A percentile compares a stretch with the other conserved stretches of the same genome.
phyloP scores from a whole-genome alignment of 1,284 basidiomycete species.

The Boletus holoroseus region DNA sequence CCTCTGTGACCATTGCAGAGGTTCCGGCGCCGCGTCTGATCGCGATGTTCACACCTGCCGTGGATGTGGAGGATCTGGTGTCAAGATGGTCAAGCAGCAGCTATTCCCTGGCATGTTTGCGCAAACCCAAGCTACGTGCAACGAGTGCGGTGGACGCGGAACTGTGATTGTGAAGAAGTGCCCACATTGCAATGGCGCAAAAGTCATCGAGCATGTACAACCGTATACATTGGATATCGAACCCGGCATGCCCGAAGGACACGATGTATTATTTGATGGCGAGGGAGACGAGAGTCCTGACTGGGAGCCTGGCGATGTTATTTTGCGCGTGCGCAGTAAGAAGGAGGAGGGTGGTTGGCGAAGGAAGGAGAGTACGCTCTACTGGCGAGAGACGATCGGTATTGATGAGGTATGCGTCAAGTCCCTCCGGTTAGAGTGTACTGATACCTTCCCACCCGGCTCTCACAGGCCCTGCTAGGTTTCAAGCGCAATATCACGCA shows the following conservation, averaged over 20 bases:
- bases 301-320: slow-evolving; percentile 87
- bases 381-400: slow-evolving; percentile 86
- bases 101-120: slow-evolving; percentile 94
- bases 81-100: slow-evolving; percentile 83
- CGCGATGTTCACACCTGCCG: slow-evolving; percentile 78
- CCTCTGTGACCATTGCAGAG: slow-evolving; percentile 90
- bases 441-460: slow-evolving; percentile 1
- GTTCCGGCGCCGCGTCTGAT: slow-evolving; percentile 84
- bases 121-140: slow-evolving; percentile 73
- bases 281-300: slow-evolving; percentile 92
- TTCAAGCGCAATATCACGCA: slow-evolving; percentile 85
- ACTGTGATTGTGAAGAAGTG: slow-evolving; percentile 72
- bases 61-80: slow-evolving; percentile 78
- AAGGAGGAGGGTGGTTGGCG: slow-evolving; percentile 75
- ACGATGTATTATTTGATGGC: slow-evolving; percentile 86
- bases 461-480: slow-evolving; percentile 64
- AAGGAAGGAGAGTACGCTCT: slow-evolving; percentile 82
- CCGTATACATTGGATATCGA: slow-evolving; percentile 77
- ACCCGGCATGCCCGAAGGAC: slow-evolving; percentile 87
- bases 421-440: neutral
- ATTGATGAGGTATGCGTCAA: slow-evolving; percentile 74
- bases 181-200: slow-evolving; percentile 75
- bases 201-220: slow-evolving; percentile 79
- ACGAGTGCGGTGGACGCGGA: slow-evolving; percentile 79
- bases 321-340: slow-evolving; percentile 75